These are phyloP conservation scores for Garcia nutans DNA, from an alignment of 345 rosid species.

Conservation along the genomic window DNA sequence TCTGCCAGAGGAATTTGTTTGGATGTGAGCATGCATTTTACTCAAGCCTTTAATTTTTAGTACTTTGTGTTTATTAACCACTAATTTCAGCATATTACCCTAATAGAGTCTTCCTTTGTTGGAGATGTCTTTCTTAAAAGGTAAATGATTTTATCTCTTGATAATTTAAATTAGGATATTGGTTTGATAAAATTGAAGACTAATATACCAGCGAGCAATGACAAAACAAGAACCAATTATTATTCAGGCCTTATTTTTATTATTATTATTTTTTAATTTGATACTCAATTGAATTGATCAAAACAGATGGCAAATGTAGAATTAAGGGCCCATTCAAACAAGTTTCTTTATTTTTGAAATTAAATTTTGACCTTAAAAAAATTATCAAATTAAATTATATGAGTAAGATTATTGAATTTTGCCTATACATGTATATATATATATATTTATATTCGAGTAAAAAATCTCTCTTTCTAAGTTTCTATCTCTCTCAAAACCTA, in stretches of 20 bases:
- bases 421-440: no score
- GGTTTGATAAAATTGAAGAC: background rate
- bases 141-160: background rate
- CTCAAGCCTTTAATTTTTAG: background rate
- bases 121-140: background rate
- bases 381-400: no score
- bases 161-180: background rate
- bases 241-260: no score
- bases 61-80: background rate
- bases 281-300: slow-evolving; percentile 5
- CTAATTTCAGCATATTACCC: background rate
- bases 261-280: no score
- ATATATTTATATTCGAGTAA: no score
- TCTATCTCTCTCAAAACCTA: background rate
- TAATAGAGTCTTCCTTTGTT: background rate
- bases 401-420: no score
- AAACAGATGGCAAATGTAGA: background rate
- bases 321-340: background rate
- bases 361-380: no score
- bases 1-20: background rate
- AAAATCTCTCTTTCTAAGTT: no score
- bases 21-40: background rate
- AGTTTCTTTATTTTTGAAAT: background rate
- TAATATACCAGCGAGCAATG: background rate
- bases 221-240: no score